These are phyloP conservation scores for Peronospora tabacina DNA, from an alignment of 352 stramenopile species.

Conservation along the genomic window DNA sequence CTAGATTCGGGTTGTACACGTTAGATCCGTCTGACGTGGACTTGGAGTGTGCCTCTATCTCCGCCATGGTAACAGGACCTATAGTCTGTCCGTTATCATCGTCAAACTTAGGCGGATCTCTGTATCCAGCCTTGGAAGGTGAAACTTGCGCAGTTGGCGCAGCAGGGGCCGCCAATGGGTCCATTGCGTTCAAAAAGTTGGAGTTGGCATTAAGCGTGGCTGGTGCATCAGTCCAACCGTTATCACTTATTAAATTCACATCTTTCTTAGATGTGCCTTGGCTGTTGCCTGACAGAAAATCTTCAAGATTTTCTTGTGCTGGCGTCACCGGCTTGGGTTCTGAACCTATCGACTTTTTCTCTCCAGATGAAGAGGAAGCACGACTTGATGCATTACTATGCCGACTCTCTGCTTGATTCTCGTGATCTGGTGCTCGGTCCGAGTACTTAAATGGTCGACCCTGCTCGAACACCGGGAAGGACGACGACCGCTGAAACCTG, in stretches of 20 bases:
- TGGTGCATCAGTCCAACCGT: conserved; percentile 35
- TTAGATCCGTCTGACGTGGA: conserved; percentile 73
- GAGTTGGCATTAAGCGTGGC: conserved; percentile 19
- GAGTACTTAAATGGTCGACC: conserved; percentile 60
- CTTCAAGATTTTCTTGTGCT: conserved; percentile 45
- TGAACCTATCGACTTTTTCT: conserved; percentile 28
- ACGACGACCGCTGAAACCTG: conserved; percentile 40
- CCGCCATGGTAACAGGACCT: conserved; percentile 70
- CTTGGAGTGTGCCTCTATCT: conserved; percentile 64
- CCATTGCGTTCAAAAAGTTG: conserved; percentile 62
- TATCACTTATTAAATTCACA: conserved; percentile 73
- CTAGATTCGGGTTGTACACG: conserved; percentile 78
- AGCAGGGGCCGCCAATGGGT: conserved; percentile 40
- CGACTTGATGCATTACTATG: conserved; percentile 24
- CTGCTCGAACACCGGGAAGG: conserved; percentile 39
- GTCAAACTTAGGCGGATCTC: conserved; percentile 61
- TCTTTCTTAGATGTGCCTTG: conserved; percentile 26
- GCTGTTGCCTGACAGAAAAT: conserved; percentile 59
- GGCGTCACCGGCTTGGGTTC: conserved; percentile 21
- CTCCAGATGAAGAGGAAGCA: conserved; percentile 13
- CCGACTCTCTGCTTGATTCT: conserved; percentile 15
- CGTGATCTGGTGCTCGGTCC: conserved; percentile 26
- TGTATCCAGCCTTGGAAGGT: conserved; percentile 18
- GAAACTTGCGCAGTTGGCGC: conserved; percentile 16
- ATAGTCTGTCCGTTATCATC: conserved; percentile 75